Base-by-base conservation (phyloP, 805 yeast genomes). In the Kuraishia piskuri region DNA sequence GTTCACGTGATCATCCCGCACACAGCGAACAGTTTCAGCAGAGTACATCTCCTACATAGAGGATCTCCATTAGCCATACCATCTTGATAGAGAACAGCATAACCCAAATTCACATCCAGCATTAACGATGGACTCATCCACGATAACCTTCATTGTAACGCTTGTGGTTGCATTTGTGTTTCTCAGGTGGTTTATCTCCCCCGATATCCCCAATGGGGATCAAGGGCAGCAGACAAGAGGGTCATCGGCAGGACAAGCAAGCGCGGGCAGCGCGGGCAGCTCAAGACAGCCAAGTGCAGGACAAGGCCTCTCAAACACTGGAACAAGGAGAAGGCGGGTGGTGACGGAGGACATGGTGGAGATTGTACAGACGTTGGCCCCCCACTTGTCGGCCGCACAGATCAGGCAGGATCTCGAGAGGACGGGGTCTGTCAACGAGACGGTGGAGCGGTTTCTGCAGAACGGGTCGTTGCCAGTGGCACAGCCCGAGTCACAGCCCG, bases 291-390 rank as follows among this genome's bases (percentile, higher is more conserved):
- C n/a, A 19, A 36, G 23, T 14, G 44, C 21, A 49, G 60, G 23
- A 48, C 50, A n/a, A 58, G 56, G 31, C 50, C 54, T 45, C 12
- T 46, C 44, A 47, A 50, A 14, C 19, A 44, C 23, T 36, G 49
- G 40, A 55, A 40, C 22, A 62, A 21, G 48, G 55, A 46, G 31
- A 53, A 14, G 56, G 23, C 76, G 88, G 54, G 70, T 66, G 14
- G 83, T 86, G 22, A 82, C 85, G 2, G 73, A 72, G 4, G 80
- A 79, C 54, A 92, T 92, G 98, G 75, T 92, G 48, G 94, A 86
- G 57, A 84, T 88, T 0, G 97, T 92, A 1, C 87, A 83, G 59
- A 82, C 90, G 46, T 74, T 92, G 53, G 96, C 90, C 0, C 97
- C 97, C 3, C 73, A 74, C 21, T 70, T 88, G 31, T 74, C 87